Percentiles rank a stretch among this genome's conserved stretches.
Conservation (phyloP, 2,329 filamentous ascomycete genomes). For the Fusarium poae region DNA sequence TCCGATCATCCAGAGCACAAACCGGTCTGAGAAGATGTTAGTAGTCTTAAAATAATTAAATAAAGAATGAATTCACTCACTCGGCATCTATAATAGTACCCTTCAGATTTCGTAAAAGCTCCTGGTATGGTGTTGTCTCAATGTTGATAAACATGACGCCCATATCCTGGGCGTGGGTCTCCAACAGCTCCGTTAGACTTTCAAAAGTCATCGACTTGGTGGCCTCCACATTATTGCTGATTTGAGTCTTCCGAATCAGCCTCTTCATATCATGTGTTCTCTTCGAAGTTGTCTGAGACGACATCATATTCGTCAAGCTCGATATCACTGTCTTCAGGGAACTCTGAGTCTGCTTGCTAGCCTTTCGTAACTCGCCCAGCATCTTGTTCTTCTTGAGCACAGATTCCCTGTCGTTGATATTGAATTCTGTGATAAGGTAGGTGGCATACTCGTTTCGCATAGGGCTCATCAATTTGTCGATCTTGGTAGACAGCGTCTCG, state of each 20-base stretch:
- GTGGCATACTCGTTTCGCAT: constrained; percentile 4
- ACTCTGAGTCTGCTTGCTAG: neutral
- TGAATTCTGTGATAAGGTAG: neutral
- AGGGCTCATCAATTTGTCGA: neutral
- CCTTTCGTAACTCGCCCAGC: neutral
- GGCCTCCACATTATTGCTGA: constrained; percentile 24
- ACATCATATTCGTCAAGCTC: constrained; percentile 22
- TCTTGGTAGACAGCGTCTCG: constrained; percentile 12
- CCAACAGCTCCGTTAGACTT: neutral
- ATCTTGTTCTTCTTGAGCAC: constrained; percentile 19
- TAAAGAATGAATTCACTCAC: neutral
- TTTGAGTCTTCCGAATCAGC: constrained; percentile 14
- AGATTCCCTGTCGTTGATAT: neutral
- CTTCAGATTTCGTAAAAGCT: constrained; percentile 2
- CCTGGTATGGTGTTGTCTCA: constrained; percentile 18
- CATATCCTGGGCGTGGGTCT: constrained; percentile 21
- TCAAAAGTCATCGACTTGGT: constrained; percentile 27
- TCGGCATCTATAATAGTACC: neutral
- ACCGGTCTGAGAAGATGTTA: neutral
- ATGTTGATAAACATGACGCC: constrained; percentile 24
- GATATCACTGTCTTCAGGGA: constrained; percentile 8
- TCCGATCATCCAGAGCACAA: constrained; percentile 16
- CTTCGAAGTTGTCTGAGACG: constrained; percentile 27
- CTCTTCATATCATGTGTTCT: constrained; percentile 29
- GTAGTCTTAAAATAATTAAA: rapidly evolving